Evolutionary conservation across 805 yeast genomes (phyloP).

Genomic region (Monosporozyma solicola): DNA sequence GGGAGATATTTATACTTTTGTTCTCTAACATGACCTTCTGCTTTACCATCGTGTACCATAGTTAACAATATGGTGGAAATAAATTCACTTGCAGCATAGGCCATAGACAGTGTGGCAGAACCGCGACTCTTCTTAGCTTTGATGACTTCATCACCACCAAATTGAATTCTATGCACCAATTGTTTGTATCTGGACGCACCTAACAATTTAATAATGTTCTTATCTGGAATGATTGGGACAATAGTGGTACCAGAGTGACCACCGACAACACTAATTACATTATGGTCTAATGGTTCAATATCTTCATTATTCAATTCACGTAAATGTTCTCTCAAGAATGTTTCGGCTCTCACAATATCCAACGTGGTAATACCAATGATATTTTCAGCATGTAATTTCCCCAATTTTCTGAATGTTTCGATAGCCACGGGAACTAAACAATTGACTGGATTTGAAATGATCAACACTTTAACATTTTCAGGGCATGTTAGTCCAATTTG

Average conservation of each 20-base stretch:
- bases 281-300: slow-evolving; percentile 40
- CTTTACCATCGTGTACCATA: slow-evolving; percentile 11
- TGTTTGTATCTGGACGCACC: slow-evolving; percentile 43
- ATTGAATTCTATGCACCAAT: slow-evolving; percentile 68
- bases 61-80: slow-evolving; percentile 49
- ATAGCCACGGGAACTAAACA: slow-evolving; percentile 79
- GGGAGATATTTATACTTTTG: slow-evolving; percentile 29
- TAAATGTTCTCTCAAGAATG: slow-evolving; percentile 38
- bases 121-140: slow-evolving; percentile 81
- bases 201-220: slow-evolving; percentile 33
- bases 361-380: slow-evolving; percentile 78
- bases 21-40: slow-evolving; percentile 1
- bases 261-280: slow-evolving; percentile 62
- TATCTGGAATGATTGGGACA: slow-evolving; percentile 61
- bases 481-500: slow-evolving; percentile 61
- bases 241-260: slow-evolving; percentile 82
- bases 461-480: slow-evolving; percentile 47
- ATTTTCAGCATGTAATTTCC: slow-evolving; percentile 66
- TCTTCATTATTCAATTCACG: slow-evolving; percentile 5
- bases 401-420: slow-evolving; percentile 63
- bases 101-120: slow-evolving; percentile 80
- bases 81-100: slow-evolving; percentile 73
- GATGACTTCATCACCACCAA: slow-evolving; percentile 85
- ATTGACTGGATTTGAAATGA: slow-evolving; percentile 78
- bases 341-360: slow-evolving; percentile 71